phyloP scores from a whole-genome alignment of 176 grass and related monocot species.

The Aegilops umbellulata region DNA sequence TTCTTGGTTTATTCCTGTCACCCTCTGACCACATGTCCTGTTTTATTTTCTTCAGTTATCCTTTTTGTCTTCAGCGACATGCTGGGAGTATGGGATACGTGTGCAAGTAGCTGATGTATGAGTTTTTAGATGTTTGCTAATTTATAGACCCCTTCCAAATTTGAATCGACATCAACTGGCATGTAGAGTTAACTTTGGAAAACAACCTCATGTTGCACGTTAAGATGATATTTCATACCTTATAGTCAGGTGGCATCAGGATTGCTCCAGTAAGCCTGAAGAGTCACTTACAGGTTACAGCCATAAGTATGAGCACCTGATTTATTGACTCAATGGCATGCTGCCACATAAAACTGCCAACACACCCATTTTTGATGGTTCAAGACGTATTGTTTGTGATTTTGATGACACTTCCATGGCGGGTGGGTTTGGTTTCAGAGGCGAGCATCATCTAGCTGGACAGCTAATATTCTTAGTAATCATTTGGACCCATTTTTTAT shows the following conservation, averaged over 20 bases:
- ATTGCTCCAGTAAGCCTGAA: not conserved
- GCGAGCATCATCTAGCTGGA: not conserved
- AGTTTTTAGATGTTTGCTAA: not conserved
- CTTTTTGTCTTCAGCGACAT: not conserved
- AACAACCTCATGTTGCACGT: not conserved
- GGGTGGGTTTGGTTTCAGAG: not conserved
- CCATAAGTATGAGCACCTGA: not conserved
- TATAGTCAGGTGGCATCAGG: not conserved
- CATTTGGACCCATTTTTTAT: not conserved
- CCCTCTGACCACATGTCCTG: not conserved
- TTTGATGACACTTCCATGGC: not conserved
- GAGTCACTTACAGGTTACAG: not conserved
- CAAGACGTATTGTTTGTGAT: not conserved
- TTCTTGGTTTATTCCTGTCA: constrained; percentile 14
- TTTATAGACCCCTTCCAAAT: constrained; percentile 17
- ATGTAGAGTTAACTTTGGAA: not conserved
- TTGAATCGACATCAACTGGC: not conserved
- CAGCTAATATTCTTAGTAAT: not conserved
- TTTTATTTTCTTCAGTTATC: not conserved
- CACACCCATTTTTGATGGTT: not conserved
- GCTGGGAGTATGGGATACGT: not conserved
- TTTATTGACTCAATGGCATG: not conserved
- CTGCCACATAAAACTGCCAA: not conserved
- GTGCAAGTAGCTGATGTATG: not conserved
- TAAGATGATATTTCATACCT: not conserved